Percentiles rank a stretch among this genome's conserved stretches.
phyloP scores from a whole-genome alignment of 108 stramenopile species.

The Nitzschia putrida region DNA sequence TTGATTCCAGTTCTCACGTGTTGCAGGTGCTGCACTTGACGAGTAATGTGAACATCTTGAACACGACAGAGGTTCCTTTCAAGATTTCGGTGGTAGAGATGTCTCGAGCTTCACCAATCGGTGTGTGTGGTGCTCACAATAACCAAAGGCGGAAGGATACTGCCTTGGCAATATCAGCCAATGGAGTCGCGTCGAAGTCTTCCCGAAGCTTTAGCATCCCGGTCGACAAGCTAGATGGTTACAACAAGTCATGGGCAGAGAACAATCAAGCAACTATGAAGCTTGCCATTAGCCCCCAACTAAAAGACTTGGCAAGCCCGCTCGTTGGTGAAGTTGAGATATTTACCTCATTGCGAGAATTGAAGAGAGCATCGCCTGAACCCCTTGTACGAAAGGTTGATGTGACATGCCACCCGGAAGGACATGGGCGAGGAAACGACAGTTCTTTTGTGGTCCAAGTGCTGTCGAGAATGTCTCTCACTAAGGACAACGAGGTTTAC shows the following conservation, averaged over 20 bases:
- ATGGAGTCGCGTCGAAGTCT: slow-evolving; percentile 15
- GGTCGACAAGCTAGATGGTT: not conserved
- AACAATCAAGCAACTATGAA: slow-evolving; percentile 4
- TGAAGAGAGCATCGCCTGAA: slow-evolving; percentile 13
- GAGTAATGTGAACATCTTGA: slow-evolving; percentile 68
- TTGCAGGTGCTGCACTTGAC: slow-evolving; percentile 67
- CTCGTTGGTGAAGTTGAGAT: slow-evolving; percentile 16
- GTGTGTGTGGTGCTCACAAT: slow-evolving; percentile 27
- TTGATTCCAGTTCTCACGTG: not conserved
- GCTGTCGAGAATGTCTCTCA: slow-evolving; percentile 43
- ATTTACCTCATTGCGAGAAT: slow-evolving; percentile 8
- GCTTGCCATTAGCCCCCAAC: slow-evolving; percentile 8
- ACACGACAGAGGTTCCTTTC: slow-evolving; percentile 66
- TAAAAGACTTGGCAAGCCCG: not conserved
- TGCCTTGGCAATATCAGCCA: slow-evolving; percentile 6
- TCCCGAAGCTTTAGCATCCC: slow-evolving; percentile 20
- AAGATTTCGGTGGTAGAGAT: slow-evolving; percentile 26
- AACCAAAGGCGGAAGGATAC: slow-evolving; percentile 1
- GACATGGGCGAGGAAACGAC: not conserved
- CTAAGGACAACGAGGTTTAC: slow-evolving; percentile 51
- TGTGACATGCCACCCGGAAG: slow-evolving; percentile 20
- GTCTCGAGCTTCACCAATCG: not conserved
- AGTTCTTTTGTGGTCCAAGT: slow-evolving; percentile 50
- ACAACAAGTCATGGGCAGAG: slow-evolving; percentile 16
- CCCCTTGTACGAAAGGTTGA: slow-evolving; percentile 18